phyloP scores from a whole-genome alignment of 106 monocot genomes.

The Dendrobium officinale region DNA sequence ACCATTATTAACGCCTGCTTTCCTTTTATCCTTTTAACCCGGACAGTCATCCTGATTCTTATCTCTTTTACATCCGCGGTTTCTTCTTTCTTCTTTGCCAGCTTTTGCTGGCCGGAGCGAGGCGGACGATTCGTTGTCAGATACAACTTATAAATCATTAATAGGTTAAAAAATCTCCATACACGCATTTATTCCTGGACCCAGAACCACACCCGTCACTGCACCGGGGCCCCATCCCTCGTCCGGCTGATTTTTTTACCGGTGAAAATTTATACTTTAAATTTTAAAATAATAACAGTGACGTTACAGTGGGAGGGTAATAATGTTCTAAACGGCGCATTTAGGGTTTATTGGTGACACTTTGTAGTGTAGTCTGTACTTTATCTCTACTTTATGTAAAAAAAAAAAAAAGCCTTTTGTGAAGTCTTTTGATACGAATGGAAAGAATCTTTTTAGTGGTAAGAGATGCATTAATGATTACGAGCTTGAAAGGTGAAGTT shows the following conservation, averaged over 20 bases:
- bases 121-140: background rate
- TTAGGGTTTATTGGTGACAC: background rate
- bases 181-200: slow-evolving; percentile 4
- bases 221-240: background rate
- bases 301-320: background rate
- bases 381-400: too few species aligned
- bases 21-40: background rate
- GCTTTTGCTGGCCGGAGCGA: background rate
- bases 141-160: background rate
- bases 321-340: background rate
- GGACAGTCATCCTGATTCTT: background rate
- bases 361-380: too few species aligned
- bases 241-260: background rate
- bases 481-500: background rate
- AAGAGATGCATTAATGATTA: background rate
- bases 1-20: background rate
- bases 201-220: background rate
- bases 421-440: background rate
- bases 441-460: slow-evolving; percentile 7
- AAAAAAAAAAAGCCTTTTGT: background rate
- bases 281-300: background rate
- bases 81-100: background rate
- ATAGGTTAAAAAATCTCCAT: background rate
- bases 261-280: background rate
- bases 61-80: background rate